Evolutionary conservation across 257 asterid genomes (phyloP), one percentile per base, ranked within the genome.

Genomic region (Buddleja alternifolia): DNA sequence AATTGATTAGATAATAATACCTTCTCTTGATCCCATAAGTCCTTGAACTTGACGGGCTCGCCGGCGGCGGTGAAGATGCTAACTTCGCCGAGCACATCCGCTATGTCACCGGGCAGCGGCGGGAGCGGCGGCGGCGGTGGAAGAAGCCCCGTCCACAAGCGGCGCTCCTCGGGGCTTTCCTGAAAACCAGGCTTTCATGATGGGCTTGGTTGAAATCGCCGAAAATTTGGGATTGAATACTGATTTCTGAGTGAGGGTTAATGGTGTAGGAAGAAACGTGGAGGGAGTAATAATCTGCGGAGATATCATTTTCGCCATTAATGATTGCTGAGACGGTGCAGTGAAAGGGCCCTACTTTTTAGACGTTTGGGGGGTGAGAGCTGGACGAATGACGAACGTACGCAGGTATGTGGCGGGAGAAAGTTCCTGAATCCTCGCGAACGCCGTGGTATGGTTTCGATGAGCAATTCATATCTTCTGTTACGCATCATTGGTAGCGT

Each of bases 11-110:
- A 23, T 19, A 48, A 23, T 19, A 48, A 29, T 24, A 91, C 98
- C 90, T 88, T 87, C 29, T 80, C 78, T 79, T 88, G 95, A 82
- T 92, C 96, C 97, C 90, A 90, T 8, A 92, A 91, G 42, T 84
- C 78, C 73, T 82, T 74, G 70, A 92, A 92, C 66, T 79, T 82
- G 77, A 92, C 93, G 0, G 88, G 80, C 45, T 83, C 85, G 8
- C 91, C 98, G 56, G 87, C 46, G 60, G 90, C 91, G 14, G 88
- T 86, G 73, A 90, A 86, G 69, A 92, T 84, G 67, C 73, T 74
- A 40, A 90, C 83, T 48, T 82, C 93, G 7, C 85, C 91, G 45
- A 92, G 88, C 48, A 72, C 73, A 40, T 87, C 85, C n/a, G 73
- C 77, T 15, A 87, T 60, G 69, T 82, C 73, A 17, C 80, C 88